phyloP scores from a whole-genome alignment of 495 filamentous ascomycete species.

The Baudoinia panamericana region DNA sequence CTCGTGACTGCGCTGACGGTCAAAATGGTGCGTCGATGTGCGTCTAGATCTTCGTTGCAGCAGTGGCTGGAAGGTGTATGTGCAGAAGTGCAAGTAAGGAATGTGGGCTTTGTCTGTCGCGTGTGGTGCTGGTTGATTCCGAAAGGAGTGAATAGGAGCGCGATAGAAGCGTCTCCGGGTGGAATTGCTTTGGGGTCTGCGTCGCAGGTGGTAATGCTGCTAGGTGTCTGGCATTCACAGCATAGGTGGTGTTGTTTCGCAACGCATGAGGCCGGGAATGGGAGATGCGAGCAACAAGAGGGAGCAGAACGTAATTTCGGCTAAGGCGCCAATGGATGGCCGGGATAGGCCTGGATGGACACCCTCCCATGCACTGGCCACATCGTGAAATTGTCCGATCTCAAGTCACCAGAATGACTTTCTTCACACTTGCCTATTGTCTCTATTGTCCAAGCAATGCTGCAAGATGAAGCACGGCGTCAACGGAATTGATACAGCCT shows the following conservation, averaged over 20 bases:
- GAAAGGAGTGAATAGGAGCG: constrained; percentile 19
- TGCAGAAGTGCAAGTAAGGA: constrained; percentile 12
- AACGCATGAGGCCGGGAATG: background rate
- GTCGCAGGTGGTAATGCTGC: no score
- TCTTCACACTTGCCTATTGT: no score
- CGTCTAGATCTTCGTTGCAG: background rate
- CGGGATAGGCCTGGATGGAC: no score
- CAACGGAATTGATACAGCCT: no score
- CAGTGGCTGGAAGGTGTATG: constrained; percentile 5
- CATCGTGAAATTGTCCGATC: no score
- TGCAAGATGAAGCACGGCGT: no score
- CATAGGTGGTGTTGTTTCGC: constrained; percentile 3
- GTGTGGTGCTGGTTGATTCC: constrained; percentile 2
- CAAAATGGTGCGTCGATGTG: no score
- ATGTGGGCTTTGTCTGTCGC: constrained; percentile 2
- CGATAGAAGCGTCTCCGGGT: constrained; percentile 8
- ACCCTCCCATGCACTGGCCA: no score
- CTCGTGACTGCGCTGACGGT: no score
- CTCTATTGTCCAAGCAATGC: no score
- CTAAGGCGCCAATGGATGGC: background rate
- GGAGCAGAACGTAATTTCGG: constrained; percentile 5
- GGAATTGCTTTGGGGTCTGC: no score
- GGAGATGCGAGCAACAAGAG: background rate
- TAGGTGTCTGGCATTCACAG: constrained; percentile 5
- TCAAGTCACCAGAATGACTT: no score